A percentile compares a stretch with the other conserved stretches of the same genome.
phyloP scores from a whole-genome alignment of 192 early-diverging fungal species.

The Polychytrium aggregatum region DNA sequence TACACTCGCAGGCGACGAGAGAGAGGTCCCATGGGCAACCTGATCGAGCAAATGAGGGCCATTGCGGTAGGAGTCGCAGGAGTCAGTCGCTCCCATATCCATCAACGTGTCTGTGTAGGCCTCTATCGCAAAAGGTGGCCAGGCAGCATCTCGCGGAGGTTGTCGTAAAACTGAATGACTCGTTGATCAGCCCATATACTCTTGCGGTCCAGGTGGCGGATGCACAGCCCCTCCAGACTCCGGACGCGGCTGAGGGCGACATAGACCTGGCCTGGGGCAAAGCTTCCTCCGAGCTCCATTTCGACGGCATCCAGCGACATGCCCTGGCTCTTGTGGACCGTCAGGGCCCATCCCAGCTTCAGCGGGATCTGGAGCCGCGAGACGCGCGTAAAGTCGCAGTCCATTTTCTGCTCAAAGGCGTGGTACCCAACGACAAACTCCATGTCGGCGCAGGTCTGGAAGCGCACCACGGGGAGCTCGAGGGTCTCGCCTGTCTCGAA shows the following conservation, averaged over 20 bases:
- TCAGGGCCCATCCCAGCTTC: conserved; percentile 34
- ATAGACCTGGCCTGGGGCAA: conserved; percentile 40
- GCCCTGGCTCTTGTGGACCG: conserved; percentile 36
- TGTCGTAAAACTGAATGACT: too few species aligned
- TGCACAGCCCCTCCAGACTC: conserved; percentile 28
- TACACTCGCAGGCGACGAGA: too few species aligned
- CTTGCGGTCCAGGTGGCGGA: too few species aligned
- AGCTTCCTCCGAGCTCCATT: conserved; percentile 22
- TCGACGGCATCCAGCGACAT: conserved; percentile 38
- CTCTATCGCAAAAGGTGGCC: too few species aligned
- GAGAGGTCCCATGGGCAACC: too few species aligned
- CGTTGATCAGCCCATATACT: too few species aligned
- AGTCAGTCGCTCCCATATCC: too few species aligned
- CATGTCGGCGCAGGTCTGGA: not conserved
- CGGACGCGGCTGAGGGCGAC: conserved; percentile 30
- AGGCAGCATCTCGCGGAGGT: too few species aligned
- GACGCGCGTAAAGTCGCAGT: not conserved
- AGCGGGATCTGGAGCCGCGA: conserved; percentile 30
- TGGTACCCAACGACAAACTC: conserved; percentile 17
- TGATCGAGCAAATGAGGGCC: too few species aligned
- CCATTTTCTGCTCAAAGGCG: conserved; percentile 7
- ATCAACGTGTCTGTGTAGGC: too few species aligned
- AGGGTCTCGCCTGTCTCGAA: not conserved
- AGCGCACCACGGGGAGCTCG: conserved; percentile 26
- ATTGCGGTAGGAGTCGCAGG: too few species aligned